Base-by-base conservation (phyloP, 169 alveolate species). In the Eimeria brunetti region DNA sequence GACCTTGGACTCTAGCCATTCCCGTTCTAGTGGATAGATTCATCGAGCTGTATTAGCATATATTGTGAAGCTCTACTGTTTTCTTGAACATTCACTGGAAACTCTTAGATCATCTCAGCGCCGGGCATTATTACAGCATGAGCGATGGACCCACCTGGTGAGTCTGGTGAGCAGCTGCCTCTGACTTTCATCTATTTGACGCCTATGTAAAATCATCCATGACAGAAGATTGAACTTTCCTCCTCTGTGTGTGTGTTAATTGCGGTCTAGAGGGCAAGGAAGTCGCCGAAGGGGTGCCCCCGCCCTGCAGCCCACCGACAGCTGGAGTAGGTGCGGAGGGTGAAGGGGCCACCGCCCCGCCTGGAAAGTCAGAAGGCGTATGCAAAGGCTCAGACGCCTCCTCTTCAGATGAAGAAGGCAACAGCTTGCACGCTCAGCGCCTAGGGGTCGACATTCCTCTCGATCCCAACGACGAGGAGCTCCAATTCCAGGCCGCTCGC, bases 401-500 rank as follows among this genome's bases (percentile, higher is more conserved):
- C 33, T 85, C 91, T 20, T 22, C 75, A 62, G 80, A 85, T 18
- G 91, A 85, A 46, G 91, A 60, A 38, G 56, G 64, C 80, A 85
- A 58, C 49, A 36, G n/a, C 44, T 44, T 85, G 62, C 91, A 85
- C 49, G 91, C 75, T 38, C 91, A 85, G 33, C 62, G 96, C 41
- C 88, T 96, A 18, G 97, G 97, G 3, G 81, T 95, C 38, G 97
- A 96, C 36, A 73, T 94, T 49, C 95, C 86, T 58, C 58, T 95
- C 56, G 89, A 88, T 44, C 95, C 91, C 41, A 95, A 88, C 41
- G 96, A 93, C 62, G 96, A 92, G 62, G 96, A 88, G 46, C 49
- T 96, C 58, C 86, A 41, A 60, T 94, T 92, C 49, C 97, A 96
- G 90, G 81, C 96, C 16, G 96, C 96, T 36, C 94, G 97, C 67